Base-by-base conservation (phyloP, 2,329 filamentous ascomycete species). In the Trichoderma brevicompactum region DNA sequence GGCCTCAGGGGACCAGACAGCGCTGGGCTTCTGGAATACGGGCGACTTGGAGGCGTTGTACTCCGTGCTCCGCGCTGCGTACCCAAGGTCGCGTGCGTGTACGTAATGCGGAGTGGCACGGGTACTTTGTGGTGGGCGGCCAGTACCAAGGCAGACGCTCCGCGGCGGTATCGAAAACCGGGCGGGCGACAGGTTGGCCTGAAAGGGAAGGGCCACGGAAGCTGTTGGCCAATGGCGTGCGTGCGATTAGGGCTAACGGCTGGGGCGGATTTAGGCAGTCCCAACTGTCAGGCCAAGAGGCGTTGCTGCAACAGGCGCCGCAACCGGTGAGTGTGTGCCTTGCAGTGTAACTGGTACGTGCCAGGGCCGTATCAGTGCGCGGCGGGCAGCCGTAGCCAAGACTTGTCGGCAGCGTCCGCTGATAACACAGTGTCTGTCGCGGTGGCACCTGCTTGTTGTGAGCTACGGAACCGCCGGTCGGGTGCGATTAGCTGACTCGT, bases 11-110 rank as follows among this genome's bases (percentile, higher is more conserved):
- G 50, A 56, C 61, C 48, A n/a, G 17, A 53, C 49, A 36, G 36
- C 59, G 41, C 64, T 62, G 56, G 64, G 19, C 55, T 61, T 60
- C 64, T 65, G 64, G 56, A 65, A 61, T 46, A 46, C 60, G 59
- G 62, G 40, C 34, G 43, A 19, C 43, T 41, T 40, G 55, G 46
- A 15, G 19, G 23, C 43, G 23, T 23, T 34, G 58, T 62, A 62
- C 58, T 17, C 23, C 48, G 46, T 61, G 41, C 58, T 34, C 23
- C 7, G 36, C 58, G 23, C 19, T 32, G 23, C 36, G 48, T 50
- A 50, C 48, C 15, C 48, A 7, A 12, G 23, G 15, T 17, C 52
- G 36, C 52, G 7, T 23, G 62, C 41, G 44, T 17, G 55, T 50
- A 55, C 43, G 55, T 13, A 23, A 40, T 23, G 56, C 43, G 56